These are phyloP conservation scores for Podaxis carcinomalis DNA, from an alignment of 768 basidiomycete species.

Conservation along the genomic window DNA sequence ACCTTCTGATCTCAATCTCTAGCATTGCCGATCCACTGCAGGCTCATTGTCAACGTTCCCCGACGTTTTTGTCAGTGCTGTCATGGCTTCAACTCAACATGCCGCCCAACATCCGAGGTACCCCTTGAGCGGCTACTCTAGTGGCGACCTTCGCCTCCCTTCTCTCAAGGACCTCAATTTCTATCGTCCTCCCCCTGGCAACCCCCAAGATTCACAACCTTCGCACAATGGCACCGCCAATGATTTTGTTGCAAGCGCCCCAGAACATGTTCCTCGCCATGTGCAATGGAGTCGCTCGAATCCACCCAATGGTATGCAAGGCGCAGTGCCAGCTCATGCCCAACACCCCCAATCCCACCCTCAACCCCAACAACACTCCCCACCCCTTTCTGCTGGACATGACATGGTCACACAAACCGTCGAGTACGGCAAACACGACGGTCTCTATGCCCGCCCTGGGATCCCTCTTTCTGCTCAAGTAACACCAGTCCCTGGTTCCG, in stretches of 20 bases:
- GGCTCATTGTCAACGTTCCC: constrained; percentile 18
- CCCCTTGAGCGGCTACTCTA: constrained; percentile 19
- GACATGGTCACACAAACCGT: constrained; percentile 29
- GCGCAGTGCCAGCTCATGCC: constrained; percentile 18
- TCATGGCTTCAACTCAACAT: constrained; percentile 52
- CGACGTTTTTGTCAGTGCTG: constrained; percentile 14
- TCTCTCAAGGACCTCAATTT: constrained; percentile 76
- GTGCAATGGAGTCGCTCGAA: constrained; percentile 30
- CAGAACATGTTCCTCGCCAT: constrained; percentile 30
- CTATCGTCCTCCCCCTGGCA: constrained; percentile 25
- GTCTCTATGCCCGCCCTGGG: constrained; percentile 44
- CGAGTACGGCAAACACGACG: constrained; percentile 45
- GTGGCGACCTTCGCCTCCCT: constrained; percentile 55
- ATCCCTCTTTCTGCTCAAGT: constrained; percentile 42
- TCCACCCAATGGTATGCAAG: constrained; percentile 12
- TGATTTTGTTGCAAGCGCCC: constrained; percentile 23
- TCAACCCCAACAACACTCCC: constrained; percentile 44
- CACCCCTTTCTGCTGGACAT: constrained; percentile 41
- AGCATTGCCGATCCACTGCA: constrained; percentile 25
- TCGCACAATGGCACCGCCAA: constrained; percentile 8
- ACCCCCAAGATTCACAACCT: constrained; percentile 24
- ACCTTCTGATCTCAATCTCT: constrained; percentile 39
- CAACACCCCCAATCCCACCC: constrained; percentile 32
- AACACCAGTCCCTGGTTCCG: constrained; percentile 32
- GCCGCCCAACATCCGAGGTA: constrained; percentile 24